phyloP scores from a whole-genome alignment of 768 basidiomycete genomes.

The Daedaleopsis sinensis region DNA sequence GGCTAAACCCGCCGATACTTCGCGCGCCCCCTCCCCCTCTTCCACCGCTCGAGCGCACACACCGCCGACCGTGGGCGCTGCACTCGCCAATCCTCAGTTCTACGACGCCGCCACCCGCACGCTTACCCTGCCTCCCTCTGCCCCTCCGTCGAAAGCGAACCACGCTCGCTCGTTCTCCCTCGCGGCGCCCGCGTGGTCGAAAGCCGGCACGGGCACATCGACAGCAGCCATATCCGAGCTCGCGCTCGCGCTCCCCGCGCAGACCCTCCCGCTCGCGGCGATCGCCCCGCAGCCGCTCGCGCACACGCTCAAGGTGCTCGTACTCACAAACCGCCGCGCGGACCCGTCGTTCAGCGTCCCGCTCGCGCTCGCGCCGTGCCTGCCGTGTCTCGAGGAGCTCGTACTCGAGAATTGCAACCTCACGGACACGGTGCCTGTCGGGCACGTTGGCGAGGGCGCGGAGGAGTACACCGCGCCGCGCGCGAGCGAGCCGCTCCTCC shows the following conservation, averaged over 20 bases:
- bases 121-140: conserved; percentile 65
- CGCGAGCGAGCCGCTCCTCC: conserved; percentile 56
- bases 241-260: conserved; percentile 58
- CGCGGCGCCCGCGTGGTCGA: conserved; percentile 31
- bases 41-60: conserved; percentile 3
- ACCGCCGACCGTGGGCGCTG: conserved; percentile 34
- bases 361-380: conserved; percentile 36
- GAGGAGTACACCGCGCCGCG: conserved; percentile 42
- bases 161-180: conserved; percentile 70
- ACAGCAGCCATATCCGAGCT: conserved; percentile 21
- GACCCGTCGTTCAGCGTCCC: conserved; percentile 69
- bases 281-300: conserved; percentile 66
- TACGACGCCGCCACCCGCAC: conserved; percentile 58
- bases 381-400: conserved; percentile 76
- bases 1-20: background rate
- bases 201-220: background rate
- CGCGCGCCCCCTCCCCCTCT: background rate
- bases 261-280: conserved; percentile 66
- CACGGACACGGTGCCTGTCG: conserved; percentile 56
- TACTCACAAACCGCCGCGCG: conserved; percentile 65
- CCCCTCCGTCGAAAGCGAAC: conserved; percentile 50
- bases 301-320: conserved; percentile 55
- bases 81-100: conserved; percentile 59
- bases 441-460: conserved; percentile 30
- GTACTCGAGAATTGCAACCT: conserved; percentile 75